Base-by-base conservation (phyloP, 2,329 filamentous ascomycete species). In the Aspergillus sp. region DNA sequence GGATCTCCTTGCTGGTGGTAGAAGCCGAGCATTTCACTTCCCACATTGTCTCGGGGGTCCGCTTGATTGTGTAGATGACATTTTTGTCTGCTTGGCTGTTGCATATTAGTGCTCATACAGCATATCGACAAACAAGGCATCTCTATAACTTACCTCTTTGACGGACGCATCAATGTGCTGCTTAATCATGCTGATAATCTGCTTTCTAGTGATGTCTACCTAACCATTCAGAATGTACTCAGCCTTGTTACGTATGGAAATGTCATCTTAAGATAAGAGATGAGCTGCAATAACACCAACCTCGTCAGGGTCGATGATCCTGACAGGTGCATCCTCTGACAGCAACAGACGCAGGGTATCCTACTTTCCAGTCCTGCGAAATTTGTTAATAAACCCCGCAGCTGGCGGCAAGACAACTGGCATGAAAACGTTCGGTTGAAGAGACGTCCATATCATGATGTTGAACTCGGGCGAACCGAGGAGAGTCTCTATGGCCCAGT, bases 401-500 rank as follows among this genome's bases (percentile, higher is more conserved):
- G 62, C 56, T 2, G 54, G 1, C 1, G 27, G 19, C 0, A 71
- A 45, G 13, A 45, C 51, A 1, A 60, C 48, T 38, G 27, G 35
- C 8, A 45, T 28, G 38, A 67, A 69, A 3, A 54, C 2, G 19
- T 72, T 72, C 0, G 68, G 60, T 48, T 68, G 68, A 5, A 73
- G 54, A 0, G 67, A 71, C 0, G 67, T 68, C 66, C 65, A 72
- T 7, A 58, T 55, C 36, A 73, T 42, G 4, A 27, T 12, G 7
- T 43, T 35, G 39, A 71, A 72, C 40, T 68, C 65, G 0, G 62
- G 59, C 30, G 66, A 59, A 40, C 48, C 44, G 4, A 72, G 56
- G 34, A 72, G 42, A 5, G 53, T 12, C 48, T 73, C 69, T n/a
- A 73, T 64, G 0, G 70, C 70, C 68, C 68, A 72, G 38, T 73